A percentile compares a stretch with the other conserved stretches of the same genome.
Conservation (phyloP, 352 stramenopile genomes). For the Thraustochytrium striatum region DNA sequence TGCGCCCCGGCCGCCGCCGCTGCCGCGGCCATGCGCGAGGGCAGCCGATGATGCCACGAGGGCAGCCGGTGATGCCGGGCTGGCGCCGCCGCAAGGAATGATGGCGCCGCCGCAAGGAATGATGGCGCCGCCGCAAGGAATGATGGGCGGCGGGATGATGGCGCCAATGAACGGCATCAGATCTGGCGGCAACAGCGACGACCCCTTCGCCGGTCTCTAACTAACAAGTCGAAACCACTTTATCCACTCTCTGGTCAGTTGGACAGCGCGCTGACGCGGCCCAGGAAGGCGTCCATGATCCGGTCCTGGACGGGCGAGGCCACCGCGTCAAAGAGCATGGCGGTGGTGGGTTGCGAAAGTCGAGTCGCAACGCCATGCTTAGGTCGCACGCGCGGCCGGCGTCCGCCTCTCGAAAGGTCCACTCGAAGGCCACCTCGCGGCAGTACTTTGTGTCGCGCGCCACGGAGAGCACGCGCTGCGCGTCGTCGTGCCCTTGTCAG, state of each 20-base stretch:
- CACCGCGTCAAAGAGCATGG: slow-evolving; percentile 34
- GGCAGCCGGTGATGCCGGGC: neutral
- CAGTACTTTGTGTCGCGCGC: slow-evolving; percentile 1
- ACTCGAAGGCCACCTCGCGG: neutral
- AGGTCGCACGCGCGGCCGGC: neutral
- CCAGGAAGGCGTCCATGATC: slow-evolving; percentile 9
- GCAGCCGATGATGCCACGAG: neutral
- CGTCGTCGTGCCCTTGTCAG: neutral
- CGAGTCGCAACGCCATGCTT: neutral
- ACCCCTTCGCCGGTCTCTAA: slow-evolving; percentile 23
- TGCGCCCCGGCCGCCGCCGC: too few relatives aligned
- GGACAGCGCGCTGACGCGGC: neutral
- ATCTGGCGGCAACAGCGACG: neutral
- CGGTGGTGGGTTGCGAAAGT: neutral
- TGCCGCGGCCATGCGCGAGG: too few relatives aligned
- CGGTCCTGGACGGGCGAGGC: slow-evolving; percentile 7
- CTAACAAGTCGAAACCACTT: neutral
- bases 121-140: neutral
- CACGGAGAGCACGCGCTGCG: neutral
- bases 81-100: neutral
- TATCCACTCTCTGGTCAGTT: neutral
- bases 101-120: neutral
- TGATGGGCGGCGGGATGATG: neutral
- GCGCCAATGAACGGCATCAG: too few relatives aligned
- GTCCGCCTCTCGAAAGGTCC: neutral